phyloP scores from a whole-genome alignment of 2,329 filamentous ascomycete genomes.

The Diplodia seriata region DNA sequence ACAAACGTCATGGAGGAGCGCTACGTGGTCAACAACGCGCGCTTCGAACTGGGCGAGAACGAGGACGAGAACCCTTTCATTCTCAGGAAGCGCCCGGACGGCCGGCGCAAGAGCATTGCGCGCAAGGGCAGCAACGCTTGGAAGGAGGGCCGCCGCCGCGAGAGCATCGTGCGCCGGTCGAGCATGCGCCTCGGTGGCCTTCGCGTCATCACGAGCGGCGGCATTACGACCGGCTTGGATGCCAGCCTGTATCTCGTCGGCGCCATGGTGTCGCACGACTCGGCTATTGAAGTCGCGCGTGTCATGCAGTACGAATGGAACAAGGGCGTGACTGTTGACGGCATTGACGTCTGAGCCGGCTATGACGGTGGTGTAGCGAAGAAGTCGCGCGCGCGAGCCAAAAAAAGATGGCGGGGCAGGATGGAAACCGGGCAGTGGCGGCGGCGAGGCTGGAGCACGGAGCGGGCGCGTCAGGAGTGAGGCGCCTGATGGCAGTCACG shows the following conservation, averaged over 20 bases:
- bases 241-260: slow-evolving; percentile 84
- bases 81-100: slow-evolving; percentile 70
- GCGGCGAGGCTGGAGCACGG: neutral
- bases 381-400: slow-evolving; percentile 8
- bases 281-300: slow-evolving; percentile 76
- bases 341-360: slow-evolving; percentile 73
- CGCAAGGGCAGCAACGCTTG: slow-evolving; percentile 85
- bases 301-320: slow-evolving; percentile 83
- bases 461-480: neutral
- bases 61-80: slow-evolving; percentile 86
- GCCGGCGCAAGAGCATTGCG: slow-evolving; percentile 55
- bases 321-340: slow-evolving; percentile 84
- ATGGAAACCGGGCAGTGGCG: slow-evolving; percentile 17
- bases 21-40: slow-evolving; percentile 90
- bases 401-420: slow-evolving; percentile 24
- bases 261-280: slow-evolving; percentile 78
- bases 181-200: slow-evolving; percentile 73
- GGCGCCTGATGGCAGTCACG: slow-evolving; percentile 1
- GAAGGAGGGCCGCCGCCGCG: slow-evolving; percentile 75
- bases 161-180: slow-evolving; percentile 79
- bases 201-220: slow-evolving; percentile 80
- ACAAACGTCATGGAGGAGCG: slow-evolving; percentile 84
- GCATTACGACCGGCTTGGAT: slow-evolving; percentile 80
- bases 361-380: neutral
- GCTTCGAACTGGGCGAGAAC: slow-evolving; percentile 79